A percentile compares a stretch with the other conserved stretches of the same genome.
These are phyloP conservation scores for Nemania sp. DNA, from an alignment of 2,329 filamentous ascomycete genomes.

Conservation along the genomic window DNA sequence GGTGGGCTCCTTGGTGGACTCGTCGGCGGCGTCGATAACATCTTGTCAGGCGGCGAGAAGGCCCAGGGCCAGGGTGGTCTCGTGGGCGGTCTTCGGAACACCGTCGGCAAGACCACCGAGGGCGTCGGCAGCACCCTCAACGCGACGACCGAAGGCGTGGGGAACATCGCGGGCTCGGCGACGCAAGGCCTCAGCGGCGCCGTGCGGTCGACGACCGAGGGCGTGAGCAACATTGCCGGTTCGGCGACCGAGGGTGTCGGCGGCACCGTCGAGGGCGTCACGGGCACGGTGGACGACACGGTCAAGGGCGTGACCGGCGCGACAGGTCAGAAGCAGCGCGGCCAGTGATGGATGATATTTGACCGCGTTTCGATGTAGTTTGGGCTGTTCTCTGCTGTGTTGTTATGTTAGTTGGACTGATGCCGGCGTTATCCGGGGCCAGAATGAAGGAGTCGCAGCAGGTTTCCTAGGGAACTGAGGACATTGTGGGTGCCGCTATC, in stretches of 20 bases:
- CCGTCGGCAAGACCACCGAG: slow-evolving; percentile 44
- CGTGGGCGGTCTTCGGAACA: slow-evolving; percentile 39
- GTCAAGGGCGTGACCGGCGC: slow-evolving; percentile 33
- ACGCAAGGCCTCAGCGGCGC: slow-evolving; percentile 40
- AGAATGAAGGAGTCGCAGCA: slow-evolving; percentile 2
- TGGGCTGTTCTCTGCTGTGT: neutral
- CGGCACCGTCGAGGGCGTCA: slow-evolving; percentile 38
- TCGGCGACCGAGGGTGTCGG: slow-evolving; percentile 42
- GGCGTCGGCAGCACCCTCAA: slow-evolving; percentile 35
- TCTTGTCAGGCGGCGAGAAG: slow-evolving; percentile 46
- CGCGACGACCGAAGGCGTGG: slow-evolving; percentile 39
- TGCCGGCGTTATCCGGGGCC: slow-evolving; percentile 5
- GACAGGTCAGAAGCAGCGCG: slow-evolving; percentile 18
- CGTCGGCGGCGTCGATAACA: slow-evolving; percentile 44
- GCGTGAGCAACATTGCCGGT: slow-evolving; percentile 34
- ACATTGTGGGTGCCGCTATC: neutral
- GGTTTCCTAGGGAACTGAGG: neutral
- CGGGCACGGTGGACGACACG: slow-evolving; percentile 34
- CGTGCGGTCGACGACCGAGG: slow-evolving; percentile 40
- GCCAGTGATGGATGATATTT: neutral
- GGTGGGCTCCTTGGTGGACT: slow-evolving; percentile 43
- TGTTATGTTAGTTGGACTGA: slow-evolving; percentile 5
- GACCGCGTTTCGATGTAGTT: neutral
- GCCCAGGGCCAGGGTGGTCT: slow-evolving; percentile 45
- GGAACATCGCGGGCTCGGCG: slow-evolving; percentile 37